Evolutionary conservation across 2,329 filamentous ascomycete species (phyloP).

Genomic region (Fusarium pilosicola): DNA sequence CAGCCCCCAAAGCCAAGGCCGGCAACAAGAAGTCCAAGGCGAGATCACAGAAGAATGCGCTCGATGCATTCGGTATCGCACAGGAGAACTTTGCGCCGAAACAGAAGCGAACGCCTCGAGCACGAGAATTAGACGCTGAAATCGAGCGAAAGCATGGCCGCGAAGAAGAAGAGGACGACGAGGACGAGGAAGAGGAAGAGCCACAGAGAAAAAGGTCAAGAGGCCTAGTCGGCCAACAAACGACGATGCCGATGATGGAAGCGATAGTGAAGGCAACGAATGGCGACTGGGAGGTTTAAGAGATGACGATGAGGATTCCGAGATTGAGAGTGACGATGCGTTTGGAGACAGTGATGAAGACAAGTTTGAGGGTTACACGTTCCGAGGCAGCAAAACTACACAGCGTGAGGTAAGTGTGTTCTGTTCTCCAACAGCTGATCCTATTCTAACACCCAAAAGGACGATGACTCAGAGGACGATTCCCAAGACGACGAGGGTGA

Average conservation of each 20-base stretch:
- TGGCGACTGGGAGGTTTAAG: constrained; percentile 78
- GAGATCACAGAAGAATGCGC: constrained; percentile 60
- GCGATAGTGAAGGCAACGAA: constrained; percentile 85
- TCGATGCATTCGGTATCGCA: constrained; percentile 68
- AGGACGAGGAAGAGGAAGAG: constrained; percentile 61
- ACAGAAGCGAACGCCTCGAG: constrained; percentile 60
- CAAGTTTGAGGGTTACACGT: constrained; percentile 77
- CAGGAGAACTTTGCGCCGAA: constrained; percentile 61
- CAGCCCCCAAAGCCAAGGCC: constrained; percentile 47
- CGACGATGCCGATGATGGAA: constrained; percentile 75
- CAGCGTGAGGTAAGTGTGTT: constrained; percentile 42
- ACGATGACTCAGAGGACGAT: constrained; percentile 69
- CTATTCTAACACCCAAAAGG: constrained; percentile 43
- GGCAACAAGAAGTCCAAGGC: constrained; percentile 58
- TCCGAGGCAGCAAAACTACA: constrained; percentile 58
- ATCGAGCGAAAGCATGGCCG: constrained; percentile 56
- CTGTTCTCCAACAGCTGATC: not conserved
- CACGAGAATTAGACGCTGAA: constrained; percentile 62
- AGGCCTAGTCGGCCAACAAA: constrained; percentile 52
- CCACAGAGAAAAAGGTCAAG: constrained; percentile 54
- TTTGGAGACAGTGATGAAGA: constrained; percentile 92
- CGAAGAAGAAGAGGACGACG: constrained; percentile 57
- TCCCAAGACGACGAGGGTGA: constrained; percentile 64
- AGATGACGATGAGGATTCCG: constrained; percentile 69
- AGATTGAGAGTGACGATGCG: constrained; percentile 78